Percentiles rank a stretch among this genome's conserved stretches.
phyloP scores from a whole-genome alignment of 352 stramenopile species.

The Pythium pectinolyticum region DNA sequence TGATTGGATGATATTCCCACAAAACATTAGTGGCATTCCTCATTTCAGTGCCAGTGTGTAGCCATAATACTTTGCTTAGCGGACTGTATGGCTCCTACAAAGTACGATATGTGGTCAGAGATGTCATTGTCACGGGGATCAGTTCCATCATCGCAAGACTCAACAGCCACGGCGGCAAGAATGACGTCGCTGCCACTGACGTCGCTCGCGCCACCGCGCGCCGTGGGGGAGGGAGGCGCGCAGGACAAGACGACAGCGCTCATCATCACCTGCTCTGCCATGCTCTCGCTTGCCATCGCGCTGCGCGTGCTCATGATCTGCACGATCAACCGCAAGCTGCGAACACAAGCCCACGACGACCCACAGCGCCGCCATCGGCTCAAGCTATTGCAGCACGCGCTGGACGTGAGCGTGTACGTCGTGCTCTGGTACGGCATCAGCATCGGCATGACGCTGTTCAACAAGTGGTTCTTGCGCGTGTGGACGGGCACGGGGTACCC shows the following conservation, averaged over 20 bases:
- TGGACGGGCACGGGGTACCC: slow-evolving; percentile 69
- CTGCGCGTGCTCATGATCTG: slow-evolving; percentile 44
- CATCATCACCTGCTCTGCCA: slow-evolving; percentile 56
- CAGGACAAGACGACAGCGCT: slow-evolving; percentile 54
- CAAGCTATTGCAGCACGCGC: slow-evolving; percentile 41
- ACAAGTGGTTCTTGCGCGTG: slow-evolving; percentile 81
- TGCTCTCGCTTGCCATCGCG: slow-evolving; percentile 52
- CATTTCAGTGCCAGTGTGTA: background rate
- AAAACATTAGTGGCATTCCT: too few relatives aligned
- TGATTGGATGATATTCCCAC: slow-evolving; percentile 10
- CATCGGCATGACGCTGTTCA: slow-evolving; percentile 86
- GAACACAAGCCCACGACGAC: slow-evolving; percentile 14
- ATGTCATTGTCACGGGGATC: too few relatives aligned
- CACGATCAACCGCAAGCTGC: slow-evolving; percentile 28
- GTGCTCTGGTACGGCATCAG: slow-evolving; percentile 83
- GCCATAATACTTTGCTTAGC: too few relatives aligned
- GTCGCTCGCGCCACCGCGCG: background rate
- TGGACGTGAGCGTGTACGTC: slow-evolving; percentile 73
- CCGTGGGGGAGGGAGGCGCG: background rate
- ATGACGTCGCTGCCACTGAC: slow-evolving; percentile 5
- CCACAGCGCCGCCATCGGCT: slow-evolving; percentile 12
- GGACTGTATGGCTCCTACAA: too few relatives aligned
- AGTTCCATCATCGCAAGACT: too few relatives aligned
- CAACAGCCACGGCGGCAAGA: background rate
- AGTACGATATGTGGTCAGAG: too few relatives aligned